A percentile compares a stretch with the other conserved stretches of the same genome.
Conservation (phyloP, 2,329 filamentous ascomycete genomes). For the Basipetospora chlamydospora region DNA sequence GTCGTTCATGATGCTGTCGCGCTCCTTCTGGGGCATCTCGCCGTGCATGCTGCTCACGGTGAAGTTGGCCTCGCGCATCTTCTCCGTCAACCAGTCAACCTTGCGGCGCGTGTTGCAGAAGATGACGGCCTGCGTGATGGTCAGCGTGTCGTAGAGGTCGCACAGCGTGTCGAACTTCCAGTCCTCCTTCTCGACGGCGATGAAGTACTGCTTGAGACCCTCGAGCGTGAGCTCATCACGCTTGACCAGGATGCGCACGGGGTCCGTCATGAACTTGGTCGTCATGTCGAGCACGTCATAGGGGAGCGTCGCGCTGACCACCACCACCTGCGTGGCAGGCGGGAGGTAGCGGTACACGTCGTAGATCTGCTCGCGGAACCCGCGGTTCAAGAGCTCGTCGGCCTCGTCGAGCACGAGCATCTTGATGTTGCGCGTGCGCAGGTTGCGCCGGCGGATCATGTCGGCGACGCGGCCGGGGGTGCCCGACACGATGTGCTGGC, state of each 20-base stretch:
- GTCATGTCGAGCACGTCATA: constrained; percentile 98
- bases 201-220: constrained; percentile 99
- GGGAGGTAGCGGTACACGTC: constrained; percentile 99
- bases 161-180: constrained; percentile 99
- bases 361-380: constrained; percentile 99
- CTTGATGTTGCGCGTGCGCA: constrained; percentile 97
- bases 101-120: constrained; percentile 99
- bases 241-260: constrained; percentile 97
- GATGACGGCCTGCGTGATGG: constrained; percentile 98
- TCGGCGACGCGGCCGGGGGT: constrained; percentile 97
- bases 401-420: constrained; percentile 99
- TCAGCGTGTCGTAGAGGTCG: constrained; percentile 97
- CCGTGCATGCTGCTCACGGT: constrained; percentile 99
- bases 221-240: constrained; percentile 98
- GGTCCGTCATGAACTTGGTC: constrained; percentile 99
- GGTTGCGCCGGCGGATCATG: constrained; percentile 97
- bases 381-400: constrained; percentile 88
- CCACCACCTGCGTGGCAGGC: constrained; percentile 94
- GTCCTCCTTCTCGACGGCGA: constrained; percentile 99
- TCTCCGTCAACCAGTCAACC: constrained; percentile 99
- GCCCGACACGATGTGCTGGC: constrained; percentile 92
- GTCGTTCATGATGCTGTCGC: constrained; percentile 99
- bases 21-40: constrained; percentile 96
- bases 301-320: constrained; percentile 96
- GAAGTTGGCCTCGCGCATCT: constrained; percentile 97